phyloP scores from a whole-genome alignment of 169 alveolate genomes.

The Eimeria falciformis region DNA sequence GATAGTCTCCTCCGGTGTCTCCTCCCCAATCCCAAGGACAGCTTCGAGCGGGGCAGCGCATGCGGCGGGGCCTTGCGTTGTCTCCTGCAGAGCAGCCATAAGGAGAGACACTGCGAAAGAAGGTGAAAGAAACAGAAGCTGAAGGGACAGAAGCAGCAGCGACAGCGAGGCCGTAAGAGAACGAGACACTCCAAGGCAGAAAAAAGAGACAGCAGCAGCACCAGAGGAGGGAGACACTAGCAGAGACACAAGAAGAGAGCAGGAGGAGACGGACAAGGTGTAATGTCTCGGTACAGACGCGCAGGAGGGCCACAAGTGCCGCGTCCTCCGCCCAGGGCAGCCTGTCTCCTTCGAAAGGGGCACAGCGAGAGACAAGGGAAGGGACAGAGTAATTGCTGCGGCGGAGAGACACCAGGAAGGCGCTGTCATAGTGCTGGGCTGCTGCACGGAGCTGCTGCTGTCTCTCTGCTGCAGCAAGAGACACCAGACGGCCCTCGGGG shows the following conservation, averaged over 20 bases:
- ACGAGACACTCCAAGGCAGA: neutral
- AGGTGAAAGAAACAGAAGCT: neutral
- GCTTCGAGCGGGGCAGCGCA: conserved; percentile 8
- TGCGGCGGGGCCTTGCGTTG: neutral
- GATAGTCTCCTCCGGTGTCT: conserved; percentile 18
- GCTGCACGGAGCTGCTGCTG: conserved; percentile 53
- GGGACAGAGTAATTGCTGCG: conserved; percentile 35
- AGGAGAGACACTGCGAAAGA: neutral
- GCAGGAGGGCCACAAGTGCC: neutral
- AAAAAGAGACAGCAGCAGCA: neutral
- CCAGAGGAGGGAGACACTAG: neutral
- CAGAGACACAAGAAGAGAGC: neutral
- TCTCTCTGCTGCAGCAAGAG: conserved; percentile 20
- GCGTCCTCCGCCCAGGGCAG: conserved; percentile 27
- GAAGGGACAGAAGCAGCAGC: neutral
- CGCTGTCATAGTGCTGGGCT: conserved; percentile 45
- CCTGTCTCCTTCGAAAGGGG: neutral
- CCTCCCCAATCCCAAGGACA: conserved; percentile 19
- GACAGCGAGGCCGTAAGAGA: neutral
- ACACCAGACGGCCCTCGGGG: neutral
- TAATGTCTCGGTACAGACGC: neutral
- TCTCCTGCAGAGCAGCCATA: neutral
- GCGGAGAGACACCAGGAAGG: conserved; percentile 26
- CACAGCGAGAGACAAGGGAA: conserved; percentile 42
- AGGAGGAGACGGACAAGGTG: neutral